phyloP scores from a whole-genome alignment of 129 eudicot genomes.

The Escallonia rubra region DNA sequence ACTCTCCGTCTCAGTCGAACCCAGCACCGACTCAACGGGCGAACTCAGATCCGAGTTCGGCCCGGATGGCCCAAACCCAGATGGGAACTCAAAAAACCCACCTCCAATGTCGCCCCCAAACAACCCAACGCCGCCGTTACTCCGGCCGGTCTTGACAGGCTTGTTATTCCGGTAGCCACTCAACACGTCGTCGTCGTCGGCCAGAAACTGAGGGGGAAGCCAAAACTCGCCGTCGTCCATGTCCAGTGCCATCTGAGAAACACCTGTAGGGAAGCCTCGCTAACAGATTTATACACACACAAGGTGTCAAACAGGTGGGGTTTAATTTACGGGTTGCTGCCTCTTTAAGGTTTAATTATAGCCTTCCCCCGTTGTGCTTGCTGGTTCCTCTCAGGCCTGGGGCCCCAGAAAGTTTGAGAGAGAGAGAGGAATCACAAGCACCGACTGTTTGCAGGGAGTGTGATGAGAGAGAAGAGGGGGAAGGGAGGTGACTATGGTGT shows the following conservation, averaged over 20 bases:
- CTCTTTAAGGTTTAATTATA: slow-evolving; percentile 36
- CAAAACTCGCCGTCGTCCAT: slow-evolving; percentile 74
- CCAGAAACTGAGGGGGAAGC: slow-evolving; percentile 77
- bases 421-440: background rate
- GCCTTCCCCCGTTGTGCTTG: too few relatives aligned
- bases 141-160: too few relatives aligned
- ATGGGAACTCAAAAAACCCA: background rate
- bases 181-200: slow-evolving; percentile 60
- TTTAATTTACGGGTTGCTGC: slow-evolving; percentile 18
- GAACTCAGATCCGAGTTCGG: slow-evolving; percentile 59
- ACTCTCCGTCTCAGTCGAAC: slow-evolving; percentile 72
- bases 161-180: slow-evolving; percentile 5
- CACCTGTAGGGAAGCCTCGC: background rate
- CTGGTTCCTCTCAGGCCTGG: too few relatives aligned
- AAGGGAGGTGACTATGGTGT: background rate
- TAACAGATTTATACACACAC: too few relatives aligned
- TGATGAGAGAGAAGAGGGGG: slow-evolving; percentile 2
- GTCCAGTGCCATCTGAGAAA: slow-evolving; percentile 48
- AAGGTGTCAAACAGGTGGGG: too few relatives aligned
- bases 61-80: slow-evolving; percentile 27
- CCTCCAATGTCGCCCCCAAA: background rate
- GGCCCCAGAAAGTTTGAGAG: background rate
- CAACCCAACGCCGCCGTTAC: background rate
- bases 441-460: background rate
- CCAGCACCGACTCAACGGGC: slow-evolving; percentile 57